These are phyloP conservation scores for Pilasporangium apinafurcum DNA, from an alignment of 352 stramenopile genomes.

Conservation along the genomic window DNA sequence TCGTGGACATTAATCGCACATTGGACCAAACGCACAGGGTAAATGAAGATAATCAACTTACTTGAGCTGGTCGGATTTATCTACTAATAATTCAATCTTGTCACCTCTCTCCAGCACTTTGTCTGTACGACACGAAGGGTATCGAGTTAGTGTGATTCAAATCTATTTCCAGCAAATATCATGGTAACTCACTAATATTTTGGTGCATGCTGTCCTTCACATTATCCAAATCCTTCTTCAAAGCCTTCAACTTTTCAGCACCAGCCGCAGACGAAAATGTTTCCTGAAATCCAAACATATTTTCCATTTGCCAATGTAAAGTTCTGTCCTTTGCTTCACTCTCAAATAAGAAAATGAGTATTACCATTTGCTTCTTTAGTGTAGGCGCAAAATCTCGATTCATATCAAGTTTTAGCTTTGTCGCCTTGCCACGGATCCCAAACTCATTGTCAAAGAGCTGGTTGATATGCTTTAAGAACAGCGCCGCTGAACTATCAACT, in stretches of 20 bases:
- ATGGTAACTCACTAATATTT: conserved; percentile 62
- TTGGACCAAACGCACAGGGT: background rate
- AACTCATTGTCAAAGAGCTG: conserved; percentile 83
- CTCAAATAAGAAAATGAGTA: background rate
- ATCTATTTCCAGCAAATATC: background rate
- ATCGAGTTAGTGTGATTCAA: background rate
- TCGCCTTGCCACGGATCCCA: conserved; percentile 80
- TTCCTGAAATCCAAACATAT: conserved; percentile 34
- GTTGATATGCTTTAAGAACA: conserved; percentile 85
- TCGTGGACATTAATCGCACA: background rate
- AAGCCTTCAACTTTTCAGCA: conserved; percentile 65
- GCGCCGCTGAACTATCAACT: conserved; percentile 47
- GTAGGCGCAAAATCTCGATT: conserved; percentile 80
- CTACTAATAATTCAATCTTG: conserved; percentile 84
- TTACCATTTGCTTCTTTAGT: conserved; percentile 83
- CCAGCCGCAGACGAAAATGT: conserved; percentile 70
- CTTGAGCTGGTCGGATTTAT: conserved; percentile 86
- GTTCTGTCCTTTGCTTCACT: background rate
- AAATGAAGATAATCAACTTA: conserved; percentile 9
- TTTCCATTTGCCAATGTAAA: background rate
- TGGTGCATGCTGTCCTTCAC: conserved; percentile 78
- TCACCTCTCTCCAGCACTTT: conserved; percentile 83
- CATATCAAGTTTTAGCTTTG: conserved; percentile 85
- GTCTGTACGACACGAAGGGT: conserved; percentile 14
- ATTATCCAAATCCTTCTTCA: conserved; percentile 76